Base-by-base conservation (phyloP, 2,329 filamentous ascomycete species). In the Colletotrichum coccodes region DNA sequence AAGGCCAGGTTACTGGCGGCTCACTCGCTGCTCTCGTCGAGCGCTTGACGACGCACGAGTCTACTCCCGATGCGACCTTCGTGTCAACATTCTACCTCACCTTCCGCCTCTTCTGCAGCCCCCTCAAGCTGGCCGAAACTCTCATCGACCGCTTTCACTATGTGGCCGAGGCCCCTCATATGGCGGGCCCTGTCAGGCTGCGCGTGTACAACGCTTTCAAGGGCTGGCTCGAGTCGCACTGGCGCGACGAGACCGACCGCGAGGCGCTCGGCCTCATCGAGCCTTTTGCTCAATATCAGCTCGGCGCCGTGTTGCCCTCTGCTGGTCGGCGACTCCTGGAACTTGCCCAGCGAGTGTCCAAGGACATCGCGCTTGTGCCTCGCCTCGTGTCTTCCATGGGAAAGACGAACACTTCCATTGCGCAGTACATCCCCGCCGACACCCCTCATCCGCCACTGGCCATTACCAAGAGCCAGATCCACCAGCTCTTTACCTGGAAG, bases 141-240 rank as follows among this genome's bases (percentile, higher is more conserved):
- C 86, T 99, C n/a, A 92, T 97, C 60, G 92, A 96, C 65, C 91
- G 97, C 34, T 99, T 97, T 78, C 93, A 98, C 68, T 97, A 98
- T 74, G 92, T 97, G 42, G 92, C 90, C 14, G 92, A 96, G 68
- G 92, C 91, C 54, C 89, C 90, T 26, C 87, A 90, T 67, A 71
- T 95, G 71, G 91, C 94, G 26, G 88, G 86, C 3, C 94, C 95
- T 0, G 95, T 98, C 26, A 91, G 95, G 58, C 84, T 99, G 54
- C 90, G 96, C 59, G 94, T 98, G 1, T 98, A 97, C 84, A 98
- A 99, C 77, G 91, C 94, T 64, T 94, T 99, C 86, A 99, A 99
- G 80, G 93, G 93, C 47, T 99, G 96, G 96, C 84, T 99, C 23
- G 96, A 98, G 82, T 96, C 93, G 7, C 94, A 99, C 80, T 99